These are phyloP conservation scores for Sesbania bispinosa DNA, from an alignment of 306 rosid genomes.

Conservation along the genomic window DNA sequence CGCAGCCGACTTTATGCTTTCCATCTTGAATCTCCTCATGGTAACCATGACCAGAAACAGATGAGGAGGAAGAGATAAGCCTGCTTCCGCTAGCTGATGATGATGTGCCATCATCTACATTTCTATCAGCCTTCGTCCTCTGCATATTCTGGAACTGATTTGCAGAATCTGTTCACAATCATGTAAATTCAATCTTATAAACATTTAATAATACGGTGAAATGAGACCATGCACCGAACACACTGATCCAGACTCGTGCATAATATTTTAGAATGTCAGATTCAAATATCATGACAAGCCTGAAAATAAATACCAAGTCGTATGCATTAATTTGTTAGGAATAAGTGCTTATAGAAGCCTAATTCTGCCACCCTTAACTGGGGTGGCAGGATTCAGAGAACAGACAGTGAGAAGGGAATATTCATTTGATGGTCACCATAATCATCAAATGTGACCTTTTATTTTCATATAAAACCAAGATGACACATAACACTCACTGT, in stretches of 20 bases:
- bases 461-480: conserved; percentile 5
- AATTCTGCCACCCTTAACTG: not conserved
- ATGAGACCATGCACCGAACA: not conserved
- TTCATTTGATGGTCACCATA: not conserved
- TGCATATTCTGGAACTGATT: conserved; percentile 58
- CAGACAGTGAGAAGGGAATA: conserved; percentile 2
- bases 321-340: not conserved
- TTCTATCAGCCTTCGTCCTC: conserved; percentile 34
- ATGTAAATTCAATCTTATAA: not conserved
- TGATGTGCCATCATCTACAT: conserved; percentile 27
- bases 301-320: not conserved
- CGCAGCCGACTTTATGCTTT: conserved; percentile 20
- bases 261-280: not conserved
- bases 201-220: conserved; percentile 7
- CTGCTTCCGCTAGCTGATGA: conserved; percentile 56
- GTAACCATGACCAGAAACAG: conserved; percentile 12
- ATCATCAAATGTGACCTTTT: not conserved
- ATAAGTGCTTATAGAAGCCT: conserved; percentile 9
- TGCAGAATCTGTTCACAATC: conserved; percentile 48
- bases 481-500: not conserved
- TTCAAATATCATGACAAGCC: not conserved
- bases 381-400: not conserved
- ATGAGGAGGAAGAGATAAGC: conserved; percentile 36
- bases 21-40: conserved; percentile 27
- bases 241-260: not conserved